phyloP scores from a whole-genome alignment of 1,284 basidiomycete species.

The Inonotus hispidus region DNA sequence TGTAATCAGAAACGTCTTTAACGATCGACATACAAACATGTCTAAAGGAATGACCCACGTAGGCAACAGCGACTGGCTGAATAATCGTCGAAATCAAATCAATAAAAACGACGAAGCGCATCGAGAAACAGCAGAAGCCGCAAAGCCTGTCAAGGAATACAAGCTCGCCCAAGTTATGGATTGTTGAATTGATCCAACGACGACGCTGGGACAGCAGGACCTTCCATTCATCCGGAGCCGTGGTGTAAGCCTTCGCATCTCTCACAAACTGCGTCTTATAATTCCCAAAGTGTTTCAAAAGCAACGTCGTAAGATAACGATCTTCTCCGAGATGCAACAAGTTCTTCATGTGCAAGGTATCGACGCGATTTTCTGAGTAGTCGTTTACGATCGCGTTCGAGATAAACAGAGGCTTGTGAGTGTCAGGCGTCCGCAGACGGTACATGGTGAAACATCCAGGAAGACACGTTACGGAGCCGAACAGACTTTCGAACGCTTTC shows the following conservation, averaged over 20 bases:
- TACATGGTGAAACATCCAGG: slow-evolving; percentile 98
- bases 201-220: slow-evolving; percentile 95
- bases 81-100: slow-evolving; percentile 86
- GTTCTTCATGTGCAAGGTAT: slow-evolving; percentile 98
- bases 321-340: slow-evolving; percentile 96
- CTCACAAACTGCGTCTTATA: slow-evolving; percentile 94
- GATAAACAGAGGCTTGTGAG: slow-evolving; percentile 83
- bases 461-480: slow-evolving; percentile 97
- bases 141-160: slow-evolving; percentile 91
- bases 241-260: slow-evolving; percentile 89
- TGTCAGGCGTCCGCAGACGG: slow-evolving; percentile 89
- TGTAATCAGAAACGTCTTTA: slow-evolving; percentile 30
- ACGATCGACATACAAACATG: background rate
- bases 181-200: slow-evolving; percentile 99
- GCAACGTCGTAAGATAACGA: slow-evolving; percentile 93
- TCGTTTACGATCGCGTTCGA: slow-evolving; percentile 88
- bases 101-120: slow-evolving; percentile 97
- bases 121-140: slow-evolving; percentile 97
- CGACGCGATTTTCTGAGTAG: slow-evolving; percentile 94
- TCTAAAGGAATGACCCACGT: slow-evolving; percentile 52
- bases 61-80: slow-evolving; percentile 90
- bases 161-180: slow-evolving; percentile 94
- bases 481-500: slow-evolving; percentile 96
- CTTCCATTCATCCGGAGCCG: slow-evolving; percentile 91
- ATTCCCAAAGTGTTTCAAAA: slow-evolving; percentile 90